These are phyloP conservation scores for Phytophthora podocarpi DNA, from an alignment of 352 stramenopile genomes.

Conservation along the genomic window DNA sequence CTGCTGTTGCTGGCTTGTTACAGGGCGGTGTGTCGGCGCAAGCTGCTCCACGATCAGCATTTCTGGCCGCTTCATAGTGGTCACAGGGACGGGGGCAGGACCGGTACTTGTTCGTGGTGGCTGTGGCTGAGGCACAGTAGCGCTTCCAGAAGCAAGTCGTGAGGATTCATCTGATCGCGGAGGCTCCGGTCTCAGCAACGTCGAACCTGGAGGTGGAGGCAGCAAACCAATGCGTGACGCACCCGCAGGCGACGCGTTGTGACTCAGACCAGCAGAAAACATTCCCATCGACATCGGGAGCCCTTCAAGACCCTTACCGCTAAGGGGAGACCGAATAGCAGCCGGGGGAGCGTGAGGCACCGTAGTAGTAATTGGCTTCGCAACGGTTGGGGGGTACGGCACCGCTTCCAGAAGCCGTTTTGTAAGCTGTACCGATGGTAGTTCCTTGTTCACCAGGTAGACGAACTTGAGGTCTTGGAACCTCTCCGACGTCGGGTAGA, in stretches of 20 bases:
- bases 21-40: conserved; percentile 27
- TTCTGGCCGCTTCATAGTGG: conserved; percentile 36
- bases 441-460: conserved; percentile 88
- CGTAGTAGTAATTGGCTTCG: conserved; percentile 36
- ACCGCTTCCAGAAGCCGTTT: conserved; percentile 80
- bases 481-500: conserved; percentile 81
- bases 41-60: conserved; percentile 46
- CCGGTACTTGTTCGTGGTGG: conserved; percentile 15
- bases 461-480: conserved; percentile 91
- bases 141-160: conserved; percentile 36
- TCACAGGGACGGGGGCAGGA: conserved; percentile 8
- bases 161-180: conserved; percentile 36
- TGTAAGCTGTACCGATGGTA: conserved; percentile 74
- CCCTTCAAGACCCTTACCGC: conserved; percentile 16
- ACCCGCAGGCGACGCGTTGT: conserved; percentile 32
- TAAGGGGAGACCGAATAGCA: conserved; percentile 23
- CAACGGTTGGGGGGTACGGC: conserved; percentile 42
- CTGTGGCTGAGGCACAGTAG: conserved; percentile 9
- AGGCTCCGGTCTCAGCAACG: conserved; percentile 32
- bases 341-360: conserved; percentile 22
- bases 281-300: conserved; percentile 42
- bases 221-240: conserved; percentile 35
- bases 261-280: conserved; percentile 36
- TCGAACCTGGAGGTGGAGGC: conserved; percentile 31
- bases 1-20: conserved; percentile 33